phyloP scores from a whole-genome alignment of 345 rosid species.

The Linum trigynum region DNA sequence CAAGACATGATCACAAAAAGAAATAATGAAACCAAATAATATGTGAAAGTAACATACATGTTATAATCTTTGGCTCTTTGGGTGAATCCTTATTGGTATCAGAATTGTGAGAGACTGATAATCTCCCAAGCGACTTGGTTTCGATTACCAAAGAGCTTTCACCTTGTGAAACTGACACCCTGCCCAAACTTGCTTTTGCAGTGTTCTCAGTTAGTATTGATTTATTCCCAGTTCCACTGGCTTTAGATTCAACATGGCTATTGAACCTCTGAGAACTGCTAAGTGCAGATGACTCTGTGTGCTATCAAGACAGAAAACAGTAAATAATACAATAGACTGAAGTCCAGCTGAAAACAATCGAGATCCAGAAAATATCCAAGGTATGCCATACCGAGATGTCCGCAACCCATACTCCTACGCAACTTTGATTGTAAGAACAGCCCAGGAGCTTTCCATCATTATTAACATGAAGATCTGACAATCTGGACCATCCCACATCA shows the following conservation, averaged over 20 bases:
- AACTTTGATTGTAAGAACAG: slow-evolving; percentile 94
- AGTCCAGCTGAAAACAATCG: slow-evolving; percentile 13
- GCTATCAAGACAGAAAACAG: slow-evolving; percentile 29
- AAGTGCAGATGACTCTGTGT: slow-evolving; percentile 59
- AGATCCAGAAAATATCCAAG: slow-evolving; percentile 9
- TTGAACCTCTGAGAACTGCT: slow-evolving; percentile 37
- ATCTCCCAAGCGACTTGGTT: slow-evolving; percentile 71
- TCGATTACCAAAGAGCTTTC: slow-evolving; percentile 51
- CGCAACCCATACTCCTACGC: slow-evolving; percentile 98
- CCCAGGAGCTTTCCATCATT: slow-evolving; percentile 96
- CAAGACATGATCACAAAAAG: slow-evolving; percentile 6
- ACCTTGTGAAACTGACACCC: slow-evolving; percentile 44
- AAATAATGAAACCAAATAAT: slow-evolving; percentile 2
- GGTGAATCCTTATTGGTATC: slow-evolving; percentile 36
- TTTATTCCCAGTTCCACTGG: slow-evolving; percentile 45
- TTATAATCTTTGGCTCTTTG: slow-evolving; percentile 50
- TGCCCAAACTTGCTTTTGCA: slow-evolving; percentile 44
- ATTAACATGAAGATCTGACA: slow-evolving; percentile 83
- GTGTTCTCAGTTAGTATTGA: slow-evolving; percentile 49
- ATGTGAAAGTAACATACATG: slow-evolving; percentile 40
- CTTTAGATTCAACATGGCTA: slow-evolving; percentile 54
- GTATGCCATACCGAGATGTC: slow-evolving; percentile 68
- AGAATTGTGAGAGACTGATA: slow-evolving; percentile 73
- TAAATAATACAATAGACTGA: slow-evolving; percentile 7
- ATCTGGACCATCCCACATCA: slow-evolving; percentile 98